A percentile compares a stretch with the other conserved stretches of the same genome.
Conservation (phyloP, 2,329 filamentous ascomycete species). For the Magnaporthiopsis poae region DNA sequence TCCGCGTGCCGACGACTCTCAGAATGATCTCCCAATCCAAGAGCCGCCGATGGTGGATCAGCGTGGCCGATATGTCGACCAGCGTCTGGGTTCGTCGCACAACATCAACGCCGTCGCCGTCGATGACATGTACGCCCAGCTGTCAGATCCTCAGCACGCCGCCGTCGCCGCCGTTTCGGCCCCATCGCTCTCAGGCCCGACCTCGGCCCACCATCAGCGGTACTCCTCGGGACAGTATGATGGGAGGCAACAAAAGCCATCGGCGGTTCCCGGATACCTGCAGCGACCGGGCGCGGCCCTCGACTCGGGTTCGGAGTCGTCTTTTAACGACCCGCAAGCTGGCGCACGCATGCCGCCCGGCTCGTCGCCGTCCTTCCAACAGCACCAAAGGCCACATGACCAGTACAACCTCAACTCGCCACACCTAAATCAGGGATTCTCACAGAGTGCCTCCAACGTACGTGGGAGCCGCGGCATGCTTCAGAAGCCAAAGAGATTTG, state of each 20-base stretch:
- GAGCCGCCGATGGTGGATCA: slow-evolving; percentile 31
- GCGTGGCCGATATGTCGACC: slow-evolving; percentile 27
- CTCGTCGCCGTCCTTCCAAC: slow-evolving; percentile 12
- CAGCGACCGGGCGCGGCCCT: slow-evolving; percentile 33
- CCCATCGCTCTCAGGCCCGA: slow-evolving; percentile 18
- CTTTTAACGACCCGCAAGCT: slow-evolving; percentile 30
- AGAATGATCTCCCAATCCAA: slow-evolving; percentile 43
- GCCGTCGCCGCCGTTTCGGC: slow-evolving; percentile 9
- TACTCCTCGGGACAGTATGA: slow-evolving; percentile 31
- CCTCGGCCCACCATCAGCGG: slow-evolving; percentile 27
- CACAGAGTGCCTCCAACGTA: neutral
- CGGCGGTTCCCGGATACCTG: slow-evolving; percentile 37
- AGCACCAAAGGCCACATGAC: slow-evolving; percentile 31
- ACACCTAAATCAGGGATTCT: neutral
- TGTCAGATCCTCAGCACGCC: slow-evolving; percentile 18
- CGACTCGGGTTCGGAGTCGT: slow-evolving; percentile 45
- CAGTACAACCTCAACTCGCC: slow-evolving; percentile 7
- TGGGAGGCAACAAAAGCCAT: slow-evolving; percentile 21
- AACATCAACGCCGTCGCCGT: slow-evolving; percentile 17
- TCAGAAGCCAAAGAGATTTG: slow-evolving; percentile 81
- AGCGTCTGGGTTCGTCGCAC: slow-evolving; percentile 8
- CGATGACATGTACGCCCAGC: slow-evolving; percentile 24
- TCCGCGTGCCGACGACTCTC: slow-evolving; percentile 35
- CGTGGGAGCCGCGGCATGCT: slow-evolving; percentile 37
- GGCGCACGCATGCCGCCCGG: neutral